Evolutionary conservation across 2,329 filamentous ascomycete species (phyloP).

Genomic region (Aspergillus ustus): DNA sequence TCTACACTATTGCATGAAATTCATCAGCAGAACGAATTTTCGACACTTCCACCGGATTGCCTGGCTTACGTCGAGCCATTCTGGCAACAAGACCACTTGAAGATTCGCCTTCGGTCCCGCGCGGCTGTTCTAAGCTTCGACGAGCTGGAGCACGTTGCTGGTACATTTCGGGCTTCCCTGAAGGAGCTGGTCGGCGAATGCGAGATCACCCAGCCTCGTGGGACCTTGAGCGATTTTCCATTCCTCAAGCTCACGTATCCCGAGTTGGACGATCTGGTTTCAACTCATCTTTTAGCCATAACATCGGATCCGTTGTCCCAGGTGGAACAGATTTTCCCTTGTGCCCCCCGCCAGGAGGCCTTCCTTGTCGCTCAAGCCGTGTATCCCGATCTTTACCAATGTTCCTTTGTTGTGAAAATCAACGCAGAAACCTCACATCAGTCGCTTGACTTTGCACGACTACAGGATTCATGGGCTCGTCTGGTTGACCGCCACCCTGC

Average conservation of each 20-base stretch:
- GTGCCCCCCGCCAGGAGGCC: slow-evolving; percentile 12
- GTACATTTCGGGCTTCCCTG: neutral
- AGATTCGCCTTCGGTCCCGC: neutral
- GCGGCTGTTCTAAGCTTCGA: neutral
- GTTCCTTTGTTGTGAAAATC: slow-evolving; percentile 11
- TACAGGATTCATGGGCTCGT: slow-evolving; percentile 31
- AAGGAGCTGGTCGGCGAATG: slow-evolving; percentile 2
- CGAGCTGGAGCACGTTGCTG: slow-evolving; percentile 2
- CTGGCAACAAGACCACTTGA: slow-evolving; percentile 3
- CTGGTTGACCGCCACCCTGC: slow-evolving; percentile 37
- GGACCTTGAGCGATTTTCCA: slow-evolving; percentile 10
- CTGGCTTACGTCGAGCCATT: slow-evolving; percentile 3
- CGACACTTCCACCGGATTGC: neutral
- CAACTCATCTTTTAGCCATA: neutral
- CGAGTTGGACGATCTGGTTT: slow-evolving; percentile 8
- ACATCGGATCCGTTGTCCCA: neutral
- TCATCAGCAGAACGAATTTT: neutral
- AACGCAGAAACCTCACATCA: neutral
- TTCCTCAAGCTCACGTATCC: slow-evolving; percentile 1
- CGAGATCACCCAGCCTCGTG: neutral
- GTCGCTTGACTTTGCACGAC: neutral
- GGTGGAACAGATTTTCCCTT: slow-evolving; percentile 4
- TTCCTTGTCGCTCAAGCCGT: slow-evolving; percentile 10
- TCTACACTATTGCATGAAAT: neutral
- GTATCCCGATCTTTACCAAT: slow-evolving; percentile 15